Conservation (phyloP, 768 basidiomycete species). For the Mycena haematopus region DNA sequence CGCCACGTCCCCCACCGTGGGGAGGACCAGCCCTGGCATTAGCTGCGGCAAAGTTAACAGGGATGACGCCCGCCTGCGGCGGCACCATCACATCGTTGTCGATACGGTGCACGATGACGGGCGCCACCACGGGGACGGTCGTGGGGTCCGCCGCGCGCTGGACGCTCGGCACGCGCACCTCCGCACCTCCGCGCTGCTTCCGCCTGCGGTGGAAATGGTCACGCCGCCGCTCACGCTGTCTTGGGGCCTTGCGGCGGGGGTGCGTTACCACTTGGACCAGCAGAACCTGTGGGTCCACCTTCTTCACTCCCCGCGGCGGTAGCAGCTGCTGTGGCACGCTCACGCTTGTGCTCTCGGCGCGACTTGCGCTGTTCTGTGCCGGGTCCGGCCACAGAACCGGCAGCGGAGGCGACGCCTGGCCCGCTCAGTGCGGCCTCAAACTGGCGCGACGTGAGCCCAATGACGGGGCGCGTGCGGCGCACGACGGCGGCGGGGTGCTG, state of each 20-base stretch:
- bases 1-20: conserved; percentile 2
- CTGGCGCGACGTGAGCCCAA: conserved; percentile 55
- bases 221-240: conserved; percentile 26
- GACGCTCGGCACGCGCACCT: conserved; percentile 23
- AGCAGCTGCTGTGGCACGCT: conserved; percentile 21
- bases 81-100: conserved; percentile 22
- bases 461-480: conserved; percentile 45
- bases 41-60: conserved; percentile 10
- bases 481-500: conserved; percentile 19
- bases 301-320: background rate
- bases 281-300: background rate
- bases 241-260: conserved; percentile 9
- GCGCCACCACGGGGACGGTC: conserved; percentile 1
- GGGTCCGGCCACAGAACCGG: background rate
- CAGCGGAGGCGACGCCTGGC: conserved; percentile 43
- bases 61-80: conserved; percentile 25
- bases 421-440: conserved; percentile 59
- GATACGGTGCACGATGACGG: conserved; percentile 23
- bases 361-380: conserved; percentile 24
- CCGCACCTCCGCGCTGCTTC: background rate
- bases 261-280: background rate
- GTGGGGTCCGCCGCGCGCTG: conserved; percentile 12
- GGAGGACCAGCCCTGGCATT: background rate
- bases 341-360: conserved; percentile 25
- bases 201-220: conserved; percentile 5